phyloP scores from a whole-genome alignment of 1,284 basidiomycete genomes.

The Cystobasidium sp. region DNA sequence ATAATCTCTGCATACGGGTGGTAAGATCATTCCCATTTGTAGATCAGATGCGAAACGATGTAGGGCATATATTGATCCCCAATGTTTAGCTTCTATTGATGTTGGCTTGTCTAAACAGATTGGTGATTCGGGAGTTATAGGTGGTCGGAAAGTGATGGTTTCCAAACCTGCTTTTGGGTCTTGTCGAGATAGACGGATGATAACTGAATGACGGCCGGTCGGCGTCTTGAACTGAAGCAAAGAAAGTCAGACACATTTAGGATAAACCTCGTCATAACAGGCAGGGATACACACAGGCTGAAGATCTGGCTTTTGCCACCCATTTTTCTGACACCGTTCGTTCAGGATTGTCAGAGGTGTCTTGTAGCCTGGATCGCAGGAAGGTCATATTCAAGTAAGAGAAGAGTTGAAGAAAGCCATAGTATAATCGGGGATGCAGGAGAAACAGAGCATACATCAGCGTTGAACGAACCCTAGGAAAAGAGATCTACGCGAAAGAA shows the following conservation, averaged over 20 bases:
- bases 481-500: constrained; percentile 62
- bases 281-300: constrained; percentile 65
- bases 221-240: constrained; percentile 59
- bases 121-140: constrained; percentile 64
- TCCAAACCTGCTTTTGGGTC: constrained; percentile 73
- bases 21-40: constrained; percentile 75
- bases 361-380: constrained; percentile 66
- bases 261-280: no score
- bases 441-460: not conserved
- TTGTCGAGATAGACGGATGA: constrained; percentile 66
- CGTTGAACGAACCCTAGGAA: not conserved
- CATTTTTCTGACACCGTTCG: constrained; percentile 76
- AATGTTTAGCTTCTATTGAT: constrained; percentile 77
- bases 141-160: constrained; percentile 71
- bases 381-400: not conserved
- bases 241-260: constrained; percentile 3
- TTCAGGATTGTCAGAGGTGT: constrained; percentile 74
- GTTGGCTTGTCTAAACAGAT: constrained; percentile 59
- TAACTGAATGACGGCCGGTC: constrained; percentile 65
- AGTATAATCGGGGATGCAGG: not conserved
- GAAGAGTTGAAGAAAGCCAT: not conserved
- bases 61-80: constrained; percentile 83
- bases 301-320: constrained; percentile 78
- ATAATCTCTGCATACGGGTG: constrained; percentile 78
- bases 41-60: constrained; percentile 82